A percentile compares a stretch with the other conserved stretches of the same genome.
These are phyloP conservation scores for Coemansia sp. DNA, from an alignment of 192 early-diverging fungal species.

Conservation along the genomic window DNA sequence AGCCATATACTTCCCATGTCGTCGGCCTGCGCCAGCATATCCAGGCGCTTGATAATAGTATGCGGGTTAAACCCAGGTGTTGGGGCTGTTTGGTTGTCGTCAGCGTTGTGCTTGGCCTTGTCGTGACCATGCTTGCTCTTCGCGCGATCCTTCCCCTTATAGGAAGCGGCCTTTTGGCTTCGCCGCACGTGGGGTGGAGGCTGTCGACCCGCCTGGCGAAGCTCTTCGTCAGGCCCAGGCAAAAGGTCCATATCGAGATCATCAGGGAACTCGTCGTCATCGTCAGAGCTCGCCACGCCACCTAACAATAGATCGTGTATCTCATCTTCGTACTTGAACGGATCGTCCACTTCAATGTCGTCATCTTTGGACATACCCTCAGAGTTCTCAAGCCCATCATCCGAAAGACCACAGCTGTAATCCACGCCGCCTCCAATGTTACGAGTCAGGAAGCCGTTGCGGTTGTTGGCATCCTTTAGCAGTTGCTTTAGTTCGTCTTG, in stretches of 20 bases:
- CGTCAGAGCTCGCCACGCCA: slow-evolving; percentile 11
- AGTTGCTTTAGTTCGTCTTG: slow-evolving; percentile 24
- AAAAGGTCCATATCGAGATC: slow-evolving; percentile 33
- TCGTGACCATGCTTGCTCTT: slow-evolving; percentile 21
- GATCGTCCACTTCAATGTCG: slow-evolving; percentile 28
- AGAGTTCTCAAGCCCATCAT: not conserved
- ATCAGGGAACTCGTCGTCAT: slow-evolving; percentile 42
- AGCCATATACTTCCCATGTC: slow-evolving; percentile 53
- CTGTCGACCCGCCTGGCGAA: slow-evolving; percentile 9
- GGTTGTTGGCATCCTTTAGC: not conserved
- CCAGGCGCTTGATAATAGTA: slow-evolving; percentile 36
- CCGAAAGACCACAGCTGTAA: not conserved
- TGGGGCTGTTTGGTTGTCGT: slow-evolving; percentile 5
- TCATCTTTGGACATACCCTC: slow-evolving; percentile 12
- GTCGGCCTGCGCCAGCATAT: slow-evolving; percentile 25
- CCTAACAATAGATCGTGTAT: slow-evolving; percentile 8
- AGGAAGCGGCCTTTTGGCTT: slow-evolving; percentile 15
- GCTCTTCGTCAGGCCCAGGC: not conserved
- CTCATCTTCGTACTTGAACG: slow-evolving; percentile 29
- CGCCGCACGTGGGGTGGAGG: slow-evolving; percentile 2
- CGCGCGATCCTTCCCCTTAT: slow-evolving; percentile 21
- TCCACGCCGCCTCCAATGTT: slow-evolving; percentile 33
- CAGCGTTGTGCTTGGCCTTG: slow-evolving; percentile 7
- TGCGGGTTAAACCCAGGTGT: slow-evolving; percentile 42
- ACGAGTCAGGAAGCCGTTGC: slow-evolving; percentile 15